These are phyloP conservation scores for Vickermania ingenoplastis DNA, from an alignment of 208 protist species.

Conservation along the genomic window DNA sequence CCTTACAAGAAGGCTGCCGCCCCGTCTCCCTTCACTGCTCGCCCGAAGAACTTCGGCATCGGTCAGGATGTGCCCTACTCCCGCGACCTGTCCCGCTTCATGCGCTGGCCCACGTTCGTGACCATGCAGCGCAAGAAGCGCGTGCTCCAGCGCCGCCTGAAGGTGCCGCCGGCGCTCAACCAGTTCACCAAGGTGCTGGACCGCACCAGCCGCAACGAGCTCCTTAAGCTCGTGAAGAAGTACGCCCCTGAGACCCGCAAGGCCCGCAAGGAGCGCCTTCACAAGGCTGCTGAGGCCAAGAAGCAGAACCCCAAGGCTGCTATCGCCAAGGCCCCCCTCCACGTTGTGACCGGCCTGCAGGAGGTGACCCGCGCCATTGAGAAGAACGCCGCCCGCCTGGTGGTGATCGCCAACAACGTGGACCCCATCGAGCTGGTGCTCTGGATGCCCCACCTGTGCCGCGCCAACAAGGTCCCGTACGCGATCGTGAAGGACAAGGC, in stretches of 20 bases:
- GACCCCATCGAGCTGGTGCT: slow-evolving; percentile 99
- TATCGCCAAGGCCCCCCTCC: slow-evolving; percentile 80
- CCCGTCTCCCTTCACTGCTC: slow-evolving; percentile 57
- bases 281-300: slow-evolving; percentile 89
- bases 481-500: slow-evolving; percentile 99
- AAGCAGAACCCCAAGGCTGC: slow-evolving; percentile 75
- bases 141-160: slow-evolving; percentile 96
- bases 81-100: slow-evolving; percentile 95
- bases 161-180: slow-evolving; percentile 89
- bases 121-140: slow-evolving; percentile 97
- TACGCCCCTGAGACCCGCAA: slow-evolving; percentile 95
- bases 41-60: slow-evolving; percentile 89
- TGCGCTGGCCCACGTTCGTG: slow-evolving; percentile 98
- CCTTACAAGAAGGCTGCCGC: slow-evolving; percentile 66
- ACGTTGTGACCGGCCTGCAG: slow-evolving; percentile 96
- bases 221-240: slow-evolving; percentile 98
- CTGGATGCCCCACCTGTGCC: slow-evolving; percentile 98
- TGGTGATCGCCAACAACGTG: slow-evolving; percentile 99
- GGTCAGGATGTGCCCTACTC: slow-evolving; percentile 91
- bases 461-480: slow-evolving; percentile 98
- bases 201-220: slow-evolving; percentile 91
- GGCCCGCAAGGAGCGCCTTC: slow-evolving; percentile 94
- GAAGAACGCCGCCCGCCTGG: slow-evolving; percentile 97
- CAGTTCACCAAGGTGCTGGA: slow-evolving; percentile 91
- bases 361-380: slow-evolving; percentile 97